Percentiles rank a stretch among this genome's conserved stretches.
These are phyloP conservation scores for Chrysoporthe austroafricana DNA, from an alignment of 2,329 filamentous ascomycete genomes.

Conservation along the genomic window DNA sequence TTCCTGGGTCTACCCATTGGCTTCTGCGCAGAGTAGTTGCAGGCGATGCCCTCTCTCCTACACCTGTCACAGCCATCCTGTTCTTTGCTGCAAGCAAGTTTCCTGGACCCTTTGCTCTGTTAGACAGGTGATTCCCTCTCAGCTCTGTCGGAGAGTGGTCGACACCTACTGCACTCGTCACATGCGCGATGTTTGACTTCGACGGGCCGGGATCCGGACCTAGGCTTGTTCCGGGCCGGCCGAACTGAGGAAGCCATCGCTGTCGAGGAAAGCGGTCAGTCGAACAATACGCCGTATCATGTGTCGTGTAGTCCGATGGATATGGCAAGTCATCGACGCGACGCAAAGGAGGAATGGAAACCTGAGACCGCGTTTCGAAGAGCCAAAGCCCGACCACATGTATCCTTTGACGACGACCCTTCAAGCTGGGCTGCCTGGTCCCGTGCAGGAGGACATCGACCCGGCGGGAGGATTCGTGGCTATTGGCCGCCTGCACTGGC, in stretches of 20 bases:
- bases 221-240: background rate
- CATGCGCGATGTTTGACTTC: constrained; percentile 61
- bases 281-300: background rate
- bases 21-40: constrained; percentile 68
- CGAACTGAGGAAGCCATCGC: constrained; percentile 10
- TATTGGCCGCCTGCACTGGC: background rate
- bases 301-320: background rate
- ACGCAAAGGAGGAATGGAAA: background rate
- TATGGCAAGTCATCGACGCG: background rate
- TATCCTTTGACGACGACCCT: background rate
- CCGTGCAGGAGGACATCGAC: background rate
- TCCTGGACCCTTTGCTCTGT: constrained; percentile 55
- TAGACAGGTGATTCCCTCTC: background rate
- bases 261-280: background rate
- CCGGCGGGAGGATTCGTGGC: background rate
- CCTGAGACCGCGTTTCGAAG: background rate
- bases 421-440: background rate
- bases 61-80: constrained; percentile 63
- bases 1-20: constrained; percentile 69
- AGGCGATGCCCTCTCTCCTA: constrained; percentile 57
- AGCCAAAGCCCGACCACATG: background rate
- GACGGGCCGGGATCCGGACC: background rate
- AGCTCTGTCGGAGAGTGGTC: background rate
- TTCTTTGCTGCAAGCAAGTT: constrained; percentile 69
- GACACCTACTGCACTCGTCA: constrained; percentile 67